Percentiles rank a stretch among this genome's conserved stretches.
Evolutionary conservation across 805 yeast genomes (phyloP).

Genomic region (Yamadazyma philogaea): DNA sequence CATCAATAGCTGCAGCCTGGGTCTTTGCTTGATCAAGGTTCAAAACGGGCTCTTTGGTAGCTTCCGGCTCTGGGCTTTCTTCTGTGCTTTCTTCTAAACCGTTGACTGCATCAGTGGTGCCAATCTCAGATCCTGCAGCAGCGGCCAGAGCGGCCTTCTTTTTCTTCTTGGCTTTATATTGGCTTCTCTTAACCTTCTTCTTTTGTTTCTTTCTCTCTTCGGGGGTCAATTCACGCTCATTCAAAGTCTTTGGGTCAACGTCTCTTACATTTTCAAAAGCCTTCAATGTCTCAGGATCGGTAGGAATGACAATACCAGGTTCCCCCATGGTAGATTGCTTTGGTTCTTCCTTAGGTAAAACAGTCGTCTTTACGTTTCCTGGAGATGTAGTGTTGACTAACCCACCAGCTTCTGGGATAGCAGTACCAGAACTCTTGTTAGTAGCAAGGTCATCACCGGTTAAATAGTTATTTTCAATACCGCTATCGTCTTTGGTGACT

Average conservation of each 20-base stretch:
- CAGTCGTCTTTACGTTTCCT: constrained; percentile 30
- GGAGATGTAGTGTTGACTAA: constrained; percentile 26
- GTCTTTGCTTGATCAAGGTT: constrained; percentile 14
- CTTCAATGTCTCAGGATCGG: constrained; percentile 58
- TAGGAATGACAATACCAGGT: constrained; percentile 71
- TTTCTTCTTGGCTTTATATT: constrained; percentile 43
- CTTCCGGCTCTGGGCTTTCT: constrained; percentile 24
- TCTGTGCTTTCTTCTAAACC: constrained; percentile 16
- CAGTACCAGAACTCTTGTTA: constrained; percentile 14
- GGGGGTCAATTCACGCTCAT: constrained; percentile 28
- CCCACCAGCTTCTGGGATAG: constrained; percentile 35
- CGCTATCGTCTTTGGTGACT: constrained; percentile 46
- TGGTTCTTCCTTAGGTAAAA: constrained; percentile 32
- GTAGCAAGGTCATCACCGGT: constrained; percentile 32
- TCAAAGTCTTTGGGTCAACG: constrained; percentile 49
- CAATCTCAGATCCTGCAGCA: constrained; percentile 8
- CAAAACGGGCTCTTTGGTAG: constrained; percentile 2
- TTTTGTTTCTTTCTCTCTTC: constrained; percentile 40
- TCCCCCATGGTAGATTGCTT: constrained; percentile 52
- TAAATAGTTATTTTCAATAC: constrained; percentile 52
- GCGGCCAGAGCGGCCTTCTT: constrained; percentile 21
- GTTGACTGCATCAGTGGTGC: constrained; percentile 8
- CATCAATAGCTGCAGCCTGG: constrained; percentile 12
- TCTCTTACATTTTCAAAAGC: constrained; percentile 60
- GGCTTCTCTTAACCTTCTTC: constrained; percentile 44